These are phyloP conservation scores for Oropetium thomaeum DNA, from an alignment of 176 grass and related monocot species.

Conservation along the genomic window DNA sequence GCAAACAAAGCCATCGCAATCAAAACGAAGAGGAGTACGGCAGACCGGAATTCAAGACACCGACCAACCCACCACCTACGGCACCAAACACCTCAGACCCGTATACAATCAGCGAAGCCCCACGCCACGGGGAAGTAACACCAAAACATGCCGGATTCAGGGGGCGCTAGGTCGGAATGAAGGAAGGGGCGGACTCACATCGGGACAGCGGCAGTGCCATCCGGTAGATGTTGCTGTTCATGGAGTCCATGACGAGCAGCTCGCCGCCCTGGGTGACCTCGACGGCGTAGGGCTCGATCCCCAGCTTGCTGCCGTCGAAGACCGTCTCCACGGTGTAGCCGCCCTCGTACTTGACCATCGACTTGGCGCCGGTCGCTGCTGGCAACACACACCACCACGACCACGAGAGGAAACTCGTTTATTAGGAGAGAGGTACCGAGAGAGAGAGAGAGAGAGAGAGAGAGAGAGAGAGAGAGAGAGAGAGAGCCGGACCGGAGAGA, in stretches of 20 bases:
- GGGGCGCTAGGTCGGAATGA: not conserved
- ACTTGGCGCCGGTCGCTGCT: slow-evolving; percentile 53
- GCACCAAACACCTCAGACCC: slow-evolving; percentile 21
- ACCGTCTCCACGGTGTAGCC: slow-evolving; percentile 98
- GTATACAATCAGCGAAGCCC: slow-evolving; percentile 43
- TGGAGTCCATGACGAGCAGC: slow-evolving; percentile 86
- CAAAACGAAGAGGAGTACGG: not conserved
- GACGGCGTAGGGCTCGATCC: slow-evolving; percentile 85
- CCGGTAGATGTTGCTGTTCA: slow-evolving; percentile 92
- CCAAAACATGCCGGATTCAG: slow-evolving; percentile 38
- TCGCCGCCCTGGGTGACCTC: slow-evolving; percentile 83
- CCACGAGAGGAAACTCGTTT: slow-evolving; percentile 7
- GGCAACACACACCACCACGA: not conserved
- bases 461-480: not conserved
- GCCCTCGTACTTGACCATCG: slow-evolving; percentile 93
- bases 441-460: not conserved
- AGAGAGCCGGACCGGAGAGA: not conserved
- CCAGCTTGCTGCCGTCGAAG: slow-evolving; percentile 94
- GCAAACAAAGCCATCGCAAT: slow-evolving; percentile 47
- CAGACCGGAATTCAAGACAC: slow-evolving; percentile 42
- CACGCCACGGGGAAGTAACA: slow-evolving; percentile 13
- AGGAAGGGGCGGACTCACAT: slow-evolving; percentile 48
- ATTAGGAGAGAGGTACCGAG: slow-evolving; percentile 12
- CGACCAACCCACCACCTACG: slow-evolving; percentile 37
- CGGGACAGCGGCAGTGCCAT: slow-evolving; percentile 84